Base-by-base conservation (phyloP, 495 filamentous ascomycete species). In the Neurospora tetraspora region DNA sequence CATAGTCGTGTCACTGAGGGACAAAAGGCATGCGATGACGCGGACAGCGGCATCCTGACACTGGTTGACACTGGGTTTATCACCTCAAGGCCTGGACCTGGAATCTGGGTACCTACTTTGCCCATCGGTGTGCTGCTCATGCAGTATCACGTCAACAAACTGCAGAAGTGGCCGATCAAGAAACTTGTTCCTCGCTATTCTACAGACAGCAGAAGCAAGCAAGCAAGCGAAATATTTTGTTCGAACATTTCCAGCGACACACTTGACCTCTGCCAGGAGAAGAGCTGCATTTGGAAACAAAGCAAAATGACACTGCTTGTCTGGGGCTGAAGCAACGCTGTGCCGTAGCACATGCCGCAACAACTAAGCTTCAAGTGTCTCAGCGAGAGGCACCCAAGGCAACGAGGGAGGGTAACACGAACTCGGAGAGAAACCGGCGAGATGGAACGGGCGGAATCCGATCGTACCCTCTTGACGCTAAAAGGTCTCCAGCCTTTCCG, bases 141-240 rank as follows among this genome's bases (percentile, higher is more conserved):
- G 70, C 70, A 34, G 70, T 68, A 71, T 39, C 70, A 68, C 12
- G 40, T 71, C 43, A 71, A 71, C 70, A 71, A 68, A 39, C 20
- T 36, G 59, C 38, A 71, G 5, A 47, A 68, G 45, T 68, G 42
- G 70, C 9, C 70, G 45, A 34, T 43, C 43, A 36, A 37, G 23
- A 71, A 71, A 65, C 70, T 2, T 61, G 14, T 14, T 68, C 42
- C 11, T 69, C 39, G 59, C 31, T 34, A 68, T n/a, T 1, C 0
- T 4, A n/a, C 12, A 71, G 16, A 71, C 18, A 59, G 43, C 20
- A 59, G 42, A 53, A 53, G 45, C n/a, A 47, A 47, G 45, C 31
- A n/a, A n/a, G n/a, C n/a, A n/a, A n/a, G n/a, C n/a, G n/a, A n/a
- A n/a, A n/a, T n/a, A n/a, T n/a, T n/a, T n/a, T n/a, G n/a, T n/a